These are phyloP conservation scores for Chondrostereum purpureum DNA, from an alignment of 1,284 basidiomycete species.

Conservation along the genomic window DNA sequence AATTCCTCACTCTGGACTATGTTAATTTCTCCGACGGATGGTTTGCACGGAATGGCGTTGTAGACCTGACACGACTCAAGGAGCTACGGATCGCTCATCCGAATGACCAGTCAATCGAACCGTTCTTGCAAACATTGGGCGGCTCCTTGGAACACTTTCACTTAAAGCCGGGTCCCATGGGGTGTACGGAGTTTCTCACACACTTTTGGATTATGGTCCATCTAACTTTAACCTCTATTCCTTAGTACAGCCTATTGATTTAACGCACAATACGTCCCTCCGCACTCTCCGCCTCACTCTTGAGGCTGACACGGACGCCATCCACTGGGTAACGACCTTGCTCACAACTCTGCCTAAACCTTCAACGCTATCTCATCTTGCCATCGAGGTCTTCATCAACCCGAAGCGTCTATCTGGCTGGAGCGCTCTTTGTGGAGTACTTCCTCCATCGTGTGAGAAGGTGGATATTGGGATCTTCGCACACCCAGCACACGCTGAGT, in stretches of 20 bases:
- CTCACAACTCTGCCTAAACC: slow-evolving; percentile 22
- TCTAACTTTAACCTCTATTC: slow-evolving; percentile 1
- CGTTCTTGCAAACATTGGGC: slow-evolving; percentile 26
- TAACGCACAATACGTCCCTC: slow-evolving; percentile 26
- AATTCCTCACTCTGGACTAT: slow-evolving; percentile 33
- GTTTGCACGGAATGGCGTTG: slow-evolving; percentile 22
- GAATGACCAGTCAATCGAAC: slow-evolving; percentile 26
- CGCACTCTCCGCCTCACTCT: slow-evolving; percentile 33
- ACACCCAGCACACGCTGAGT: slow-evolving; percentile 24
- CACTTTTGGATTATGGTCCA: slow-evolving; percentile 5
- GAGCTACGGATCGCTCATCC: slow-evolving; percentile 35
- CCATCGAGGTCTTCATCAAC: slow-evolving; percentile 33
- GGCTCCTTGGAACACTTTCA: slow-evolving; percentile 33
- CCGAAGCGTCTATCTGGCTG: slow-evolving; percentile 25
- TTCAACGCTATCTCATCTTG: slow-evolving; percentile 23
- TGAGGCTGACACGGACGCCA: slow-evolving; percentile 28
- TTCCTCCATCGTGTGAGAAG: slow-evolving; percentile 9
- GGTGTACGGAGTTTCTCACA: slow-evolving; percentile 22
- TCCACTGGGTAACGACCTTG: slow-evolving; percentile 28
- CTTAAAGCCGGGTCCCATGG: slow-evolving; percentile 34
- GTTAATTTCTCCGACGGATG: slow-evolving; percentile 29
- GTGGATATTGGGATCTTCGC: slow-evolving; percentile 36
- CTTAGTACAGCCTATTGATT: slow-evolving; percentile 29
- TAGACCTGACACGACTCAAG: slow-evolving; percentile 28
- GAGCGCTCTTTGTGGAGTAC: slow-evolving; percentile 2